phyloP scores from a whole-genome alignment of 495 filamentous ascomycete species.

The Hyaloscypha finlandica region DNA sequence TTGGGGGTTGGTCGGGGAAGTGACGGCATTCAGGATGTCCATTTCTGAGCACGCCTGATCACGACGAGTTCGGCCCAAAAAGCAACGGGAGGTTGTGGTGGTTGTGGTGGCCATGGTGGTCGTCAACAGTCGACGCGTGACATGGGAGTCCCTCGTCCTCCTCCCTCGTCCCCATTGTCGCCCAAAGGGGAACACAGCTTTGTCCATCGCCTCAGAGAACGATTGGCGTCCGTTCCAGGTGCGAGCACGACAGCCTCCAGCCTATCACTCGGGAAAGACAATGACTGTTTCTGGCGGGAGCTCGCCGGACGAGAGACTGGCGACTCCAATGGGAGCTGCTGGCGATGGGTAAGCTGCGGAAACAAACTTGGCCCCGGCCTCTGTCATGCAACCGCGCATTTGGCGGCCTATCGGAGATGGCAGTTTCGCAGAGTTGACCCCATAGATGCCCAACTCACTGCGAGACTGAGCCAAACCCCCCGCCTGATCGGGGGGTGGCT shows the following conservation, averaged over 20 bases:
- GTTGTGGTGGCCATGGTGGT: too few relatives aligned
- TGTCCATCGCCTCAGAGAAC: conserved; percentile 27
- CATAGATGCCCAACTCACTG: conserved; percentile 30
- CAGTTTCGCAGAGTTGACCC: neutral
- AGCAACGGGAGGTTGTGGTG: conserved; percentile 1
- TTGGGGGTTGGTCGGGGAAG: conserved; percentile 17
- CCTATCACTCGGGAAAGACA: conserved; percentile 21
- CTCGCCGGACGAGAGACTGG: neutral
- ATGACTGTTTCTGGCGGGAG: conserved; percentile 27
- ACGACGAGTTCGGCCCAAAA: conserved; percentile 14
- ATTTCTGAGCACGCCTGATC: conserved; percentile 11
- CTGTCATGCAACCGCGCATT: conserved; percentile 23
- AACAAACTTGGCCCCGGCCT: conserved; percentile 30
- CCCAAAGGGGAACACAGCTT: neutral
- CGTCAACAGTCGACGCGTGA: conserved; percentile 15
- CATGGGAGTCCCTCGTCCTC: neutral
- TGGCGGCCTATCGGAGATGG: conserved; percentile 27
- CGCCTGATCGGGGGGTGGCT: neutral
- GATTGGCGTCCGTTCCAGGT: conserved; percentile 28
- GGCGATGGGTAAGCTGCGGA: conserved; percentile 7
- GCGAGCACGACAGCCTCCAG: conserved; percentile 1
- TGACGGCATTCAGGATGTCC: conserved; percentile 15
- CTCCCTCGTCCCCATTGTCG: neutral
- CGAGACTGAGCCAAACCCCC: neutral
- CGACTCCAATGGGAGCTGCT: conserved; percentile 25